Evolutionary conservation across 2,329 filamentous ascomycete species (phyloP).

Genomic region (Beauveria bassiana): DNA sequence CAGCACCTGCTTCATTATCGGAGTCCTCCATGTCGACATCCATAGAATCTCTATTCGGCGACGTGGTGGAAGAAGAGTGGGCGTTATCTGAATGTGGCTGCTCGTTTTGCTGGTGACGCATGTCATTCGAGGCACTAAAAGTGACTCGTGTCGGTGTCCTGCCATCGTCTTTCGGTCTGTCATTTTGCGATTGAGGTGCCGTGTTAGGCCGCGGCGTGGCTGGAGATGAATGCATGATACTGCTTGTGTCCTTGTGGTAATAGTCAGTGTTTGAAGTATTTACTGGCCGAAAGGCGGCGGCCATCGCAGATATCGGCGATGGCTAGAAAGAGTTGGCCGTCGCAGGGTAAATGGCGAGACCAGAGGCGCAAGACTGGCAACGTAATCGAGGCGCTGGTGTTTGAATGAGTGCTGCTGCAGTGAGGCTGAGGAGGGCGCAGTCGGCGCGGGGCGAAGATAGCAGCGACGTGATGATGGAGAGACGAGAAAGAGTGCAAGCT

Average conservation of each 20-base stretch:
- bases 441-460: neutral
- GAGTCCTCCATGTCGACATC: conserved; percentile 74
- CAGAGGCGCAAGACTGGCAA: neutral
- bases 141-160: conserved; percentile 57
- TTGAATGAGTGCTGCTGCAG: neutral
- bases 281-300: conserved; percentile 41
- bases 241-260: conserved; percentile 18
- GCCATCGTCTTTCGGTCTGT: conserved; percentile 34
- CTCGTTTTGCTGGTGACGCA: conserved; percentile 36
- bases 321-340: neutral
- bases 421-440: conserved; percentile 3
- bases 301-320: conserved; percentile 27
- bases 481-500: neutral
- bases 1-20: conserved; percentile 49
- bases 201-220: conserved; percentile 29
- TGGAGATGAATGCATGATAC: conserved; percentile 29
- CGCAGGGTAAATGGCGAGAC: neutral
- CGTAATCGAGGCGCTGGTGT: neutral
- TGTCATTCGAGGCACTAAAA: conserved; percentile 35
- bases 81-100: conserved; percentile 1
- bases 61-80: conserved; percentile 44
- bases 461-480: conserved; percentile 6
- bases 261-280: conserved; percentile 31
- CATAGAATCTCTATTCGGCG: conserved; percentile 41
- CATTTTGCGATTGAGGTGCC: conserved; percentile 23